Conservation (phyloP, 192 early-diverging fungal species). For the Gamsiella multidivaricata region DNA sequence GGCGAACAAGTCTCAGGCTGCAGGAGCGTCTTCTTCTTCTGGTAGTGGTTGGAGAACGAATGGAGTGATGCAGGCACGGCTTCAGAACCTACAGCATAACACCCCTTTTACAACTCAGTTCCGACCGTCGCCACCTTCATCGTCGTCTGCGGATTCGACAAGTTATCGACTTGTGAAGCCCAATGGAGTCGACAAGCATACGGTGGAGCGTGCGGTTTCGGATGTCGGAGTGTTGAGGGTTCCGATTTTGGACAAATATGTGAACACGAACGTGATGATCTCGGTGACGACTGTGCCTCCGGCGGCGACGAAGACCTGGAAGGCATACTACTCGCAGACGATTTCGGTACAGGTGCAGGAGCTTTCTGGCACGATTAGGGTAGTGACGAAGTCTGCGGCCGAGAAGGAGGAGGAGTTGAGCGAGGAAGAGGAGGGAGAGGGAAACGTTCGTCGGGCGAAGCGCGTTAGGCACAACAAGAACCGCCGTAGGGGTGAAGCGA, state of each 20-base stretch:
- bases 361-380: constrained; percentile 49
- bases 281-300: constrained; percentile 30
- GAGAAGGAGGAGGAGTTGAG: too few relatives aligned
- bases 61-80: too few relatives aligned
- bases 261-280: constrained; percentile 52
- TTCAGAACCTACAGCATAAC: too few relatives aligned
- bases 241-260: constrained; percentile 29
- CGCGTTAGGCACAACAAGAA: too few relatives aligned
- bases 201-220: neutral
- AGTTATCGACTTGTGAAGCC: constrained; percentile 44
- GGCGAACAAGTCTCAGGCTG: neutral
- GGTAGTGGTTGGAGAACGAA: too few relatives aligned
- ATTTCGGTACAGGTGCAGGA: constrained; percentile 56
- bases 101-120: too few relatives aligned
- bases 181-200: constrained; percentile 34
- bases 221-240: constrained; percentile 13
- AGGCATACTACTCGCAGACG: constrained; percentile 56
- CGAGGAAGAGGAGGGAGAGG: too few relatives aligned
- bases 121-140: constrained; percentile 9
- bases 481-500: too few relatives aligned
- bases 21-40: neutral
- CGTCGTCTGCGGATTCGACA: constrained; percentile 11
- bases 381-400: constrained; percentile 17
- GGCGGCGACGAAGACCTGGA: constrained; percentile 35
- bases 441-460: too few relatives aligned